Evolutionary conservation across 2,329 filamentous ascomycete species (phyloP).

Genomic region (Aspergillus fumigatus): DNA sequence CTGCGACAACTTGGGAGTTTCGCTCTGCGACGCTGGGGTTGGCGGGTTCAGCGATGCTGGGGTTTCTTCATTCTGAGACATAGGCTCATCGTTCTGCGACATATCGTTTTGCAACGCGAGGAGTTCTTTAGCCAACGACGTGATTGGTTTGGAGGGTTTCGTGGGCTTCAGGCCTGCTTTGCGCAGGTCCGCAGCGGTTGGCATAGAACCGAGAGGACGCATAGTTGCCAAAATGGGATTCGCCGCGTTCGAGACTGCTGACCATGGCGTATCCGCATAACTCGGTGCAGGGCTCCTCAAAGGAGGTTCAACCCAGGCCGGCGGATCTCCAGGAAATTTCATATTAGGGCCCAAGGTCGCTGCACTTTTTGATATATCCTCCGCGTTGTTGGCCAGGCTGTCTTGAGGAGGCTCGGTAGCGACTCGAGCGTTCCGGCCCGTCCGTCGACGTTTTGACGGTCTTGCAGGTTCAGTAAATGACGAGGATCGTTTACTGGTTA

Average conservation of each 20-base stretch:
- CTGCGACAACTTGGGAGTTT: background rate
- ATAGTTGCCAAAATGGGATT: slow-evolving; percentile 78
- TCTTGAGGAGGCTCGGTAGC: slow-evolving; percentile 20
- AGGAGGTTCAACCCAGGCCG: slow-evolving; percentile 54
- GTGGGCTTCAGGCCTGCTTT: slow-evolving; percentile 42
- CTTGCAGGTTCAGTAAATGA: slow-evolving; percentile 25
- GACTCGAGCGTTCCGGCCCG: slow-evolving; percentile 24
- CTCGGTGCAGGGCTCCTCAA: slow-evolving; percentile 56
- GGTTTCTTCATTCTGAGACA: background rate
- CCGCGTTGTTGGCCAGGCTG: slow-evolving; percentile 7
- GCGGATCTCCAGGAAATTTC: slow-evolving; percentile 3
- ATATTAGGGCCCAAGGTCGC: slow-evolving; percentile 8
- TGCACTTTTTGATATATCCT: slow-evolving; percentile 6
- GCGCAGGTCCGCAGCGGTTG: slow-evolving; percentile 57
- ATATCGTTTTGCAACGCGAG: slow-evolving; percentile 15
- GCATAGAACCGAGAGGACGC: slow-evolving; percentile 72
- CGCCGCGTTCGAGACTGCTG: slow-evolving; percentile 57
- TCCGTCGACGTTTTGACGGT: slow-evolving; percentile 30
- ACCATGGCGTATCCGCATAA: slow-evolving; percentile 63
- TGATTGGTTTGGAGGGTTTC: slow-evolving; percentile 39
- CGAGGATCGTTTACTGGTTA: slow-evolving; percentile 15
- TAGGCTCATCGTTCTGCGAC: background rate
- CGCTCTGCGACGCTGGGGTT: slow-evolving; percentile 1
- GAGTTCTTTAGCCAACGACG: slow-evolving; percentile 40
- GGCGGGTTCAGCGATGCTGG: slow-evolving; percentile 1